A percentile compares a stretch with the other conserved stretches of the same genome.
Conservation (phyloP, 2,329 filamentous ascomycete genomes). For the Aspergillus viridinutans region DNA sequence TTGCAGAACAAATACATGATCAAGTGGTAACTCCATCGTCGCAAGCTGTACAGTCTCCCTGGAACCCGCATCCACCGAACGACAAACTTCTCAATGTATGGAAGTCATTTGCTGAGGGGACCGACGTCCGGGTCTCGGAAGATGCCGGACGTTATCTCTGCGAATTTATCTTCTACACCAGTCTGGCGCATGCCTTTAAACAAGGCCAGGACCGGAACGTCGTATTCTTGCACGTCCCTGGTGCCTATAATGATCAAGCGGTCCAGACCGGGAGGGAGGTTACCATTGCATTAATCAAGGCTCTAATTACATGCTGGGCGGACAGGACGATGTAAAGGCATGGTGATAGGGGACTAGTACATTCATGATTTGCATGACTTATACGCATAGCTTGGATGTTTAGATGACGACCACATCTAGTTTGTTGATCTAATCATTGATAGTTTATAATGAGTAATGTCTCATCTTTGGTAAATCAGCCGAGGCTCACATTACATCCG, state of each 20-base stretch:
- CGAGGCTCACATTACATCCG: too few relatives aligned
- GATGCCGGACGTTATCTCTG: conserved; percentile 71
- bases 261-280: conserved; percentile 38
- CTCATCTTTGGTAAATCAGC: neutral
- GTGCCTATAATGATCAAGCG: conserved; percentile 49
- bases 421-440: neutral
- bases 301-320: conserved; percentile 40
- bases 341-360: neutral
- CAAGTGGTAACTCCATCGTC: neutral
- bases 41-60: neutral
- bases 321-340: conserved; percentile 15
- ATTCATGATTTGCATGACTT: neutral
- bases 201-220: conserved; percentile 43
- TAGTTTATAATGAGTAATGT: neutral
- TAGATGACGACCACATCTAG: neutral
- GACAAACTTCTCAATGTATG: conserved; percentile 32
- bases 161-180: conserved; percentile 74
- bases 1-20: conserved; percentile 1
- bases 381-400: neutral
- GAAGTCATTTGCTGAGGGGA: conserved; percentile 25
- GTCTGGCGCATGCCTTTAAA: conserved; percentile 47
- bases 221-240: conserved; percentile 70
- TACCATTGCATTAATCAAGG: conserved; percentile 42
- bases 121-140: conserved; percentile 55
- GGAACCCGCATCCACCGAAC: conserved; percentile 29